Base-by-base conservation (phyloP, 805 yeast genomes). In the Saccharomycopsis oosterbeekiorum region DNA sequence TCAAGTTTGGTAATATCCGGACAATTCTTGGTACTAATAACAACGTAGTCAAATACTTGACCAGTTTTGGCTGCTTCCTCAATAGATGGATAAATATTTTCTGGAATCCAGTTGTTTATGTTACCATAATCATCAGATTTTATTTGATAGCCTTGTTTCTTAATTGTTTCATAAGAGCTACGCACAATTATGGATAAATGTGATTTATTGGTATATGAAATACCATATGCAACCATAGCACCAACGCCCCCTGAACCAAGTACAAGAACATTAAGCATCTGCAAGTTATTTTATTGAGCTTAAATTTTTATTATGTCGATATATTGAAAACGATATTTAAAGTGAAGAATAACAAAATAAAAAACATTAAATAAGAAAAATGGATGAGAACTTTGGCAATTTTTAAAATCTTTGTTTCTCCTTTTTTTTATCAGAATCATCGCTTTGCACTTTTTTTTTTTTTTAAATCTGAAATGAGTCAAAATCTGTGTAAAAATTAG, bases 201-300 rank as follows among this genome's bases (percentile, higher is more conserved):
- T 11, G 82, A 76, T 55, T 75, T 71, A 0, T 79, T 81, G 56
- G 78, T 75, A 47, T 70, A 69, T 66, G 76, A 78, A 41, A 89
- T 75, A 0, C 88, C 82, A 56, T 84, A 78, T 0, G 96, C 89
- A 1, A 86, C 84, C 40, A 89, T 80, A 21, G 89, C 79, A 47
- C 96, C 96, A 12, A 89, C 93, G 51, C 96, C 96, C 19, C 96
- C 96, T 53, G 89, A 80, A 14, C 96, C 96, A 43, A 89, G 79
- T 12, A 88, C 74, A 1, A 57, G 55, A 43, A 55, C 47, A 14
- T 55, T 37, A 2, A 47, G 12, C 53, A 47, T 47, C 15, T 47
- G 9, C 34, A 11, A 37, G 15, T 37, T 4, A 37, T 37, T 12
- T 37, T 37, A 12, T 10, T 12, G 39, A 37, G 41, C 15, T 37